A percentile compares a stretch with the other conserved stretches of the same genome.
Conservation (phyloP, 2,329 filamentous ascomycete genomes). For the Talaromyces amestolkiae region DNA sequence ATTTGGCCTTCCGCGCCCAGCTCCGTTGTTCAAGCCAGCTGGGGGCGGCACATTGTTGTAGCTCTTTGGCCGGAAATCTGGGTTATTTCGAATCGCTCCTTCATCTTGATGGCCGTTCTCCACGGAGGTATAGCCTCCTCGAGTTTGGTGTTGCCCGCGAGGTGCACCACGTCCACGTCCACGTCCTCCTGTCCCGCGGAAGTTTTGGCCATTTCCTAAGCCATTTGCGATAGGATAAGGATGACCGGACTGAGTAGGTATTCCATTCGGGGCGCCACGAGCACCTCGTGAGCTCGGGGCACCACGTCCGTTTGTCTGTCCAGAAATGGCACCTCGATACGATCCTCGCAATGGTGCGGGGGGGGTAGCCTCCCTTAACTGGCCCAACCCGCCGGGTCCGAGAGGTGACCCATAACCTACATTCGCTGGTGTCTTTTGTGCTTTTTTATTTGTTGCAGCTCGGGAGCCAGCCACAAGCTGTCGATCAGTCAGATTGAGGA, state of each 20-base stretch:
- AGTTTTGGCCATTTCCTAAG: conserved; percentile 25
- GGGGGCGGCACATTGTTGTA: conserved; percentile 54
- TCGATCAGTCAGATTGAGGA: conserved; percentile 79
- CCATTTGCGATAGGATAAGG: conserved; percentile 30
- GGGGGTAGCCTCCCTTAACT: conserved; percentile 57
- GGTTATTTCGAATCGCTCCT: conserved; percentile 56
- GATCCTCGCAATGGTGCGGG: conserved; percentile 59
- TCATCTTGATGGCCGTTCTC: conserved; percentile 53
- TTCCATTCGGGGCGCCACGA: conserved; percentile 29
- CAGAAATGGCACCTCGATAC: conserved; percentile 57
- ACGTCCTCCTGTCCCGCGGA: conserved; percentile 36
- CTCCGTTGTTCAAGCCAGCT: conserved; percentile 35
- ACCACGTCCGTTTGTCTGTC: conserved; percentile 36
- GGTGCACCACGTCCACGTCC: conserved; percentile 19
- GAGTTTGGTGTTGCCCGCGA: conserved; percentile 32
- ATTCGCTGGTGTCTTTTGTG: conserved; percentile 48
- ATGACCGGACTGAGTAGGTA: conserved; percentile 32
- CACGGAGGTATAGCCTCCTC: conserved; percentile 40
- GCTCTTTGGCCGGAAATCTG: conserved; percentile 55
- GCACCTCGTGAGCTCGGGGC: conserved; percentile 32
- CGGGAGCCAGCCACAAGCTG: conserved; percentile 67
- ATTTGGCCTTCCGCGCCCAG: conserved; percentile 37
- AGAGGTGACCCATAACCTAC: conserved; percentile 58
- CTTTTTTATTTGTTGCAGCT: conserved; percentile 45
- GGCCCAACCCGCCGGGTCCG: conserved; percentile 58